Conservation (phyloP, 164 flowering plant genomes). For the Brasenia schreberi region DNA sequence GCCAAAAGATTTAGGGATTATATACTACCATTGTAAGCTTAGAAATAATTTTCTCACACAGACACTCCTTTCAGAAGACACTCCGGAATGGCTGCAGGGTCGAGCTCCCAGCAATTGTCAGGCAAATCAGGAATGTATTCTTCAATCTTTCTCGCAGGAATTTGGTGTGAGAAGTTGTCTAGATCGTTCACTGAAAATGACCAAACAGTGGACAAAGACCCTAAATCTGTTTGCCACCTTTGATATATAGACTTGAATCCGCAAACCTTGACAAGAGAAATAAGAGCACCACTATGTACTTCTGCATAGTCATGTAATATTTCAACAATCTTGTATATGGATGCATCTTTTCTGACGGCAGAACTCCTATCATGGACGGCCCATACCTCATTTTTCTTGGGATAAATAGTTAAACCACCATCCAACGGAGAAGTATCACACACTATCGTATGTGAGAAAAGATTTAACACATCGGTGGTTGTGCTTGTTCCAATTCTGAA, state of each 20-base stretch:
- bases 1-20: too few species aligned
- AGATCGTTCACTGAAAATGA: not conserved
- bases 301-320: not conserved
- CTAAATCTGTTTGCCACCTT: not conserved
- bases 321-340: not conserved
- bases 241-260: not conserved
- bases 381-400: not conserved
- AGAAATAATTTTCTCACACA: not conserved
- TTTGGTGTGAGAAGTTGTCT: not conserved
- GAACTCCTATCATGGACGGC: not conserved
- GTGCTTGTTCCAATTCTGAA: not conserved
- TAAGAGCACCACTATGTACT: not conserved
- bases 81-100: not conserved
- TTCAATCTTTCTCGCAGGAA: not conserved
- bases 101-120: not conserved
- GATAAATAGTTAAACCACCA: not conserved
- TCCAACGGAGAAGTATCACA: not conserved
- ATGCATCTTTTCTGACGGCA: not conserved
- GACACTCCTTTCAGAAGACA: not conserved
- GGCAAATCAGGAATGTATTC: not conserved
- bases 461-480: not conserved
- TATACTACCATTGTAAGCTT: too few species aligned
- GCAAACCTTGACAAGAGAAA: not conserved
- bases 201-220: not conserved
- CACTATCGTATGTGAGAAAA: not conserved